Conservation (phyloP, 2,329 filamentous ascomycete species). For the Fusarium sp. region DNA sequence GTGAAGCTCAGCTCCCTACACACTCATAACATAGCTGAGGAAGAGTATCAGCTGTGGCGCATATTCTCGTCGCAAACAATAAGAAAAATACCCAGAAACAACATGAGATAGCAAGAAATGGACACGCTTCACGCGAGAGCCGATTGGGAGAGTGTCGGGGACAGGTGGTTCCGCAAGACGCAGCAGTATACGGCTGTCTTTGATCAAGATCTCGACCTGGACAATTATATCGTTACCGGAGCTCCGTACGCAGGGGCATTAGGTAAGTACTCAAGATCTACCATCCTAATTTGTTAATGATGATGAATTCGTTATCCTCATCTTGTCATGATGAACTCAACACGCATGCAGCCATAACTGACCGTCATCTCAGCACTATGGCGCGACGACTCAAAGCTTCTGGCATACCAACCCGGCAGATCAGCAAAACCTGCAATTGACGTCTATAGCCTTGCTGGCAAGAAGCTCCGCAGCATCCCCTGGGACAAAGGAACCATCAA, state of each 20-base stretch:
- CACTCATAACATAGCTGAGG: slow-evolving; percentile 21
- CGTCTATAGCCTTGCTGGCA: slow-evolving; percentile 92
- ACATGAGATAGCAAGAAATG: slow-evolving; percentile 57
- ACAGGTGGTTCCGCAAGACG: slow-evolving; percentile 94
- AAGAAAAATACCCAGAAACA: slow-evolving; percentile 22
- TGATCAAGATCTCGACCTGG: slow-evolving; percentile 90
- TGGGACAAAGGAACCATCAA: slow-evolving; percentile 93
- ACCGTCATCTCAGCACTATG: slow-evolving; percentile 74
- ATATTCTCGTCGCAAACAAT: neutral
- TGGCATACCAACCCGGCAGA: slow-evolving; percentile 78
- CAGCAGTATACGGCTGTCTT: slow-evolving; percentile 94
- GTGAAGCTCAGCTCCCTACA: slow-evolving; percentile 23
- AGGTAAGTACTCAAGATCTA: slow-evolving; percentile 67
- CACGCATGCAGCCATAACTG: slow-evolving; percentile 5
- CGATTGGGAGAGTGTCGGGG: slow-evolving; percentile 93
- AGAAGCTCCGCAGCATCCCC: slow-evolving; percentile 83
- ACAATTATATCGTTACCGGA: slow-evolving; percentile 91
- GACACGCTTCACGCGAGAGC: slow-evolving; percentile 75
- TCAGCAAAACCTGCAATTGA: slow-evolving; percentile 86
- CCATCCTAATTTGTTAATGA: neutral
- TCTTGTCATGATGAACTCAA: slow-evolving; percentile 18
- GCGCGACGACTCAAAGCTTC: slow-evolving; percentile 86
- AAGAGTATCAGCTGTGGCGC: slow-evolving; percentile 12
- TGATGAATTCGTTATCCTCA: slow-evolving; percentile 2
- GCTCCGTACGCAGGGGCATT: slow-evolving; percentile 94